Conservation (phyloP, 1,284 basidiomycete genomes). For the Pascua guehoae region DNA sequence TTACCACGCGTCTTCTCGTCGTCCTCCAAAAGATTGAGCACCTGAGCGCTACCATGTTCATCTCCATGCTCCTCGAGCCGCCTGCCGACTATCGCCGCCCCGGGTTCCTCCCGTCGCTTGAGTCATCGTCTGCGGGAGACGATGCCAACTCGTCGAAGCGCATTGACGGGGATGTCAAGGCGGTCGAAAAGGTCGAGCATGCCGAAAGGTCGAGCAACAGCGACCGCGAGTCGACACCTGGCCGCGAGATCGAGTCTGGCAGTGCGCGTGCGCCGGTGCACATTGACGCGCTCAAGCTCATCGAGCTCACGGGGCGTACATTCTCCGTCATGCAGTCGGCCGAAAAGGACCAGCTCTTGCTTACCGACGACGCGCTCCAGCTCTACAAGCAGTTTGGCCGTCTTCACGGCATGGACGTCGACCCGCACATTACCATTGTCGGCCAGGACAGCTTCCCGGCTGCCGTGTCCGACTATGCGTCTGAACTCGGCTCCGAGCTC, state of each 20-base stretch:
- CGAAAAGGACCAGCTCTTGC: conserved; percentile 62
- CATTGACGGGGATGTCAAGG: conserved; percentile 4
- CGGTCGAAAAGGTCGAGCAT: conserved; percentile 1
- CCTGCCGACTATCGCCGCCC: conserved; percentile 8
- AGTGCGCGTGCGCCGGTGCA: conserved; percentile 9
- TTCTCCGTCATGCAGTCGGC: conserved; percentile 80
- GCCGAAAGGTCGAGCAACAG: not conserved
- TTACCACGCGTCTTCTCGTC: conserved; percentile 60
- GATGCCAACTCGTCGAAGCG: conserved; percentile 43
- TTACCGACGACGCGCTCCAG: conserved; percentile 72
- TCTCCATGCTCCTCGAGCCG: conserved; percentile 54
- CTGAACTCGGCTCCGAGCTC: conserved; percentile 63
- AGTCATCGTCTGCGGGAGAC: conserved; percentile 46
- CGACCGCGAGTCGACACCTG: conserved; percentile 1
- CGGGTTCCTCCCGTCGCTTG: conserved; percentile 42
- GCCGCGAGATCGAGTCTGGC: not conserved
- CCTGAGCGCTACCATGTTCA: conserved; percentile 58
- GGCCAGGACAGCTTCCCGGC: conserved; percentile 66
- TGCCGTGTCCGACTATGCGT: conserved; percentile 64
- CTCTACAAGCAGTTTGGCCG: conserved; percentile 73
- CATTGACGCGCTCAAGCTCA: conserved; percentile 74
- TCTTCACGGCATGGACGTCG: conserved; percentile 66
- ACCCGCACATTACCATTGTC: conserved; percentile 61
- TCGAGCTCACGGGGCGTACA: conserved; percentile 81
- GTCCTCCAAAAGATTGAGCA: conserved; percentile 90